Evolutionary conservation across 345 rosid genomes (phyloP), one percentile per base, ranked within the genome.

Genomic region (Passiflora organensis): DNA sequence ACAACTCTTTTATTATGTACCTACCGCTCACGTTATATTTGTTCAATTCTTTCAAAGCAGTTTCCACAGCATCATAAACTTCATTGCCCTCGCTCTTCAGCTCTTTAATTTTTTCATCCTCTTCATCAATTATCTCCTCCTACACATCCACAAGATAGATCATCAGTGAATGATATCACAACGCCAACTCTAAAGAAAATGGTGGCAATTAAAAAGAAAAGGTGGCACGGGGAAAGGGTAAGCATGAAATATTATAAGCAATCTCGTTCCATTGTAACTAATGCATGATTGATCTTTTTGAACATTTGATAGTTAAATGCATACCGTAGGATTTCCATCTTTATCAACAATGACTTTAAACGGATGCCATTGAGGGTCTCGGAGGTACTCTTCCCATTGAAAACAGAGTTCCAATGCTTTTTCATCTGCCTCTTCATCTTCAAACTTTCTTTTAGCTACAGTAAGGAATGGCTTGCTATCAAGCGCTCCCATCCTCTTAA

Each of bases 401-500:
- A 87, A 80, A 59, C 85, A 76, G 39, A 78, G 53, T 61, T 72
- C 64, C 4, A 21, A 47, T 6, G 80, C 80, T 64, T 67, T 70
- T 24, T 20, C 45, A n/a, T 62, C 74, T 11, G 78, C 80, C 42
- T 73, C 69, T 60, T 54, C 62, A 6, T 23, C 43, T 1, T 68
- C 17, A 71, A 45, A 70, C 28, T 75, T 80, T 67, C 42, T 65
- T 71, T 58, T 80, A 65, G 69, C 62, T 54, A 64, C 84, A 12
- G 2, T 2, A 8, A 14, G 44, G 59, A 87, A 82, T 22, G 79
- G 80, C 28, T 58, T 70, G 12, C 11, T 19, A 42, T 79, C 72
- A 38, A 82, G 69, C 17, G 76, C 81, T 15, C 87, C 96, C 87
- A 87, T 75, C 56, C 71, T 77, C 71, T 80, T 84, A 22, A 84